A percentile compares a stretch with the other conserved stretches of the same genome.
Conservation (phyloP, 495 filamentous ascomycete species). For the Podospora bellae-mahoneyi region DNA sequence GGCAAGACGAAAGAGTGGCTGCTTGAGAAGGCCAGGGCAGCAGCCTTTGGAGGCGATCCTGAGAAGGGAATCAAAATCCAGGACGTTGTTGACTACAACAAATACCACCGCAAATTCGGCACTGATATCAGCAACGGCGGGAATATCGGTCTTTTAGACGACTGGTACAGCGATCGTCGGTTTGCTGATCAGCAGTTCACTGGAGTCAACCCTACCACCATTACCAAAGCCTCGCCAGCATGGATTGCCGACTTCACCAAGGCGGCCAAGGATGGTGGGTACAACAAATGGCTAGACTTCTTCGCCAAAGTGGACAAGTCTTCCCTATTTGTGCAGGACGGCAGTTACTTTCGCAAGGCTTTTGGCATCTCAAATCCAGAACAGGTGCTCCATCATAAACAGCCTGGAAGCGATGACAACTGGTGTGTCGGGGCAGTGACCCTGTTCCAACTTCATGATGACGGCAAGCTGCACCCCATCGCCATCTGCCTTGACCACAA, state of each 20-base stretch:
- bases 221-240: slow-evolving; percentile 31
- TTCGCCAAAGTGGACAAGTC: slow-evolving; percentile 28
- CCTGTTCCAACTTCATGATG: slow-evolving; percentile 42
- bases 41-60: slow-evolving; percentile 31
- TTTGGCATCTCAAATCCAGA: slow-evolving; percentile 24
- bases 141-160: slow-evolving; percentile 43
- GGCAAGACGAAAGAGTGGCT: slow-evolving; percentile 33
- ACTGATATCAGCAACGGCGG: slow-evolving; percentile 39
- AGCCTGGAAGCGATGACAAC: slow-evolving; percentile 26
- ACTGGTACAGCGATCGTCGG: slow-evolving; percentile 50
- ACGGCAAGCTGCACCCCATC: slow-evolving; percentile 47
- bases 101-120: slow-evolving; percentile 33
- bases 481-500: slow-evolving; percentile 40
- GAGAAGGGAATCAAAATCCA: slow-evolving; percentile 38
- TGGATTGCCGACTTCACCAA: slow-evolving; percentile 37
- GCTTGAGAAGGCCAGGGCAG: slow-evolving; percentile 24
- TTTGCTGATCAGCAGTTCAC: slow-evolving; percentile 52
- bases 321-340: slow-evolving; percentile 47
- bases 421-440: slow-evolving; percentile 42
- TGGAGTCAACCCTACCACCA: slow-evolving; percentile 49
- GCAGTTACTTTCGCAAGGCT: slow-evolving; percentile 46
- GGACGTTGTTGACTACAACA: slow-evolving; percentile 41
- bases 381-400: slow-evolving; percentile 22
- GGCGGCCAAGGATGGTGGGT: slow-evolving; percentile 32
- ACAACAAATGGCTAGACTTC: slow-evolving; percentile 27